Evolutionary conservation across 2,329 filamentous ascomycete species (phyloP), one percentile per base, ranked within the genome.

Genomic region (Cyclaneusma minus): DNA sequence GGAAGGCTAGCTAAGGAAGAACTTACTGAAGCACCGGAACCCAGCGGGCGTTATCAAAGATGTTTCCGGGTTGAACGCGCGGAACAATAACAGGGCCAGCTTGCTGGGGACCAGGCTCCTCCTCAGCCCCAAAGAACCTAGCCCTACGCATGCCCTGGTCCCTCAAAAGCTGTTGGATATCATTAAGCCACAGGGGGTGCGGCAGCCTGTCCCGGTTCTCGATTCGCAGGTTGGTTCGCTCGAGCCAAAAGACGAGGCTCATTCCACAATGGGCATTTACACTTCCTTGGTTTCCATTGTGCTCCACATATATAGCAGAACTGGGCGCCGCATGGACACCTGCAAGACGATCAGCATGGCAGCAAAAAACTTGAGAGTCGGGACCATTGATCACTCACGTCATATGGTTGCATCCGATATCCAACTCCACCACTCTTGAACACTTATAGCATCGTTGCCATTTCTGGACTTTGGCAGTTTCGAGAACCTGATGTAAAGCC

Each of bases 381-480:
- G n/a, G n/a, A n/a, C n/a, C n/a, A 23, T 13, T 5, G 10, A 7
- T 8, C 3, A 58, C 60, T 40, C 35, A 71, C 66, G 33, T 64
- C 3, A 72, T 71, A 27, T 72, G 67, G 26, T 62, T 51, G 32
- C 68, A 72, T 2, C 68, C 67, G 1, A 18, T n/a, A 0, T 39
- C 16, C 0, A 67, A 43, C 42, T 69, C 63, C 0, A 73, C 51
- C 8, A 72, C 17, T 1, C 48, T 31, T 3, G 34, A 36, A 35
- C 68, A 73, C 0, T 34, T 29, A 4, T 39, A 41, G 31, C 68
- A 73, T 3, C 55, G 47, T 39, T 64, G 56, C 67, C 67, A 73
- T 1, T 54, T 51, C 4, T 61, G 43, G 3, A 49, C 31, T 0
- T 35, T 29, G 0, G 61, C 64, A 1, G 59, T 24, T 0, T 40